Conservation (phyloP, 768 basidiomycete genomes). For the Artomyces pyxidatus region DNA sequence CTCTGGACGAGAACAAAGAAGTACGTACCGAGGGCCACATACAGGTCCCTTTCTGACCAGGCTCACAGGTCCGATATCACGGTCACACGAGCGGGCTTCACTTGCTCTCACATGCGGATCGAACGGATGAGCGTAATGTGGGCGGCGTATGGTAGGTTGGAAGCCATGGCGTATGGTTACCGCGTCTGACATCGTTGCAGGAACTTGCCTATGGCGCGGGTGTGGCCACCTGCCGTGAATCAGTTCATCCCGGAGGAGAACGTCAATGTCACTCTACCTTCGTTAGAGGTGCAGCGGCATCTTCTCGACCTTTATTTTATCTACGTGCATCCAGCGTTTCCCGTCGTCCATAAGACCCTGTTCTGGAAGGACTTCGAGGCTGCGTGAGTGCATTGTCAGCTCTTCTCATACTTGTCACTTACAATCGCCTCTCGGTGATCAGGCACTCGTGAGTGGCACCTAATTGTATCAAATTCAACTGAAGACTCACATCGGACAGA, state of each 20-base stretch:
- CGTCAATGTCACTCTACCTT: conserved; percentile 46
- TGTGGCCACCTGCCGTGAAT: conserved; percentile 58
- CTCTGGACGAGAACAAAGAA: conserved; percentile 70
- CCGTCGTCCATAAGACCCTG: conserved; percentile 64
- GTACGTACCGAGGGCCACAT: conserved; percentile 26
- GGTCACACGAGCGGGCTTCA: conserved; percentile 72
- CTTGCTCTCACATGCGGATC: conserved; percentile 56
- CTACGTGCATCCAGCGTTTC: conserved; percentile 78
- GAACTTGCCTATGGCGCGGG: conserved; percentile 66
- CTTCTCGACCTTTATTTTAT: conserved; percentile 73
- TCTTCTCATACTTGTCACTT: not conserved
- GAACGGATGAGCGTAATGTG: conserved; percentile 59
- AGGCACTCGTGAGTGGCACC: conserved; percentile 11
- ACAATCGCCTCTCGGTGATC: not conserved
- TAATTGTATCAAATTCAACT: no score
- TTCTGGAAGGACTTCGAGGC: conserved; percentile 56
- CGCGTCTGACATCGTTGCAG: conserved; percentile 26
- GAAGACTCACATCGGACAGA: no score
- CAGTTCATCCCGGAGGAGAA: conserved; percentile 35
- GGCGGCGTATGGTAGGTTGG: conserved; percentile 55
- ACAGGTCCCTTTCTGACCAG: conserved; percentile 23
- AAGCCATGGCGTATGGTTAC: not conserved
- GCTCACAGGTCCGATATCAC: conserved; percentile 71
- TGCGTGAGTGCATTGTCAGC: conserved; percentile 2
- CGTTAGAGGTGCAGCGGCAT: conserved; percentile 52